Evolutionary conservation across 805 yeast species (phyloP).

Genomic region (Saccharomycopsis oosterbeekiorum): DNA sequence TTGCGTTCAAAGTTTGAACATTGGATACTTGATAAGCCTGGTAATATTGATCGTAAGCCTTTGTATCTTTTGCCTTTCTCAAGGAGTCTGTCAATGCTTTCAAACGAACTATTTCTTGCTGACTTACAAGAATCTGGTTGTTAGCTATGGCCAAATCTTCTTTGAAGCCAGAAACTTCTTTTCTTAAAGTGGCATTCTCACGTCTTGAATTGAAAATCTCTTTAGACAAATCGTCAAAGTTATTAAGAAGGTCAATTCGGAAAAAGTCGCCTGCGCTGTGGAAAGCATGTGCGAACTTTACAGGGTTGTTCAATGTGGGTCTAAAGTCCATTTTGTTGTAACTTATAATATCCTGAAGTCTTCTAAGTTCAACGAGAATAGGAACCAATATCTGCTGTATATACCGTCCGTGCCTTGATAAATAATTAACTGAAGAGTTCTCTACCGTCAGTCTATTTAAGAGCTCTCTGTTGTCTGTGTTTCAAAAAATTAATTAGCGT

Average conservation of each 20-base stretch:
- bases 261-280: constrained; percentile 12
- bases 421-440: too few relatives aligned
- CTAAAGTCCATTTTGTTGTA: constrained; percentile 8
- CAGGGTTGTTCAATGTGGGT: constrained; percentile 15
- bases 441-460: too few relatives aligned
- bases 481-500: too few relatives aligned
- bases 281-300: constrained; percentile 9
- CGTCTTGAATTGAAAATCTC: constrained; percentile 7
- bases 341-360: neutral
- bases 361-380: too few relatives aligned
- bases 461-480: too few relatives aligned
- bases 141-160: constrained; percentile 16
- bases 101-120: constrained; percentile 14
- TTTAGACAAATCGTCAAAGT: constrained; percentile 11
- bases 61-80: constrained; percentile 11
- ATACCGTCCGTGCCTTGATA: too few relatives aligned
- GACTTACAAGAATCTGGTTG: constrained; percentile 13
- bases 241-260: constrained; percentile 16
- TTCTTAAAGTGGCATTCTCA: constrained; percentile 8
- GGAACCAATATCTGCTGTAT: too few relatives aligned
- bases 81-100: constrained; percentile 6
- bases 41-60: constrained; percentile 10
- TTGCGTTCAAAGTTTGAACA: neutral
- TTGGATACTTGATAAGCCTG: neutral
- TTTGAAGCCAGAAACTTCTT: constrained; percentile 10